A percentile compares a stretch with the other conserved stretches of the same genome.
phyloP scores from a whole-genome alignment of 208 protist species.

The Leishmania tarentolae region DNA sequence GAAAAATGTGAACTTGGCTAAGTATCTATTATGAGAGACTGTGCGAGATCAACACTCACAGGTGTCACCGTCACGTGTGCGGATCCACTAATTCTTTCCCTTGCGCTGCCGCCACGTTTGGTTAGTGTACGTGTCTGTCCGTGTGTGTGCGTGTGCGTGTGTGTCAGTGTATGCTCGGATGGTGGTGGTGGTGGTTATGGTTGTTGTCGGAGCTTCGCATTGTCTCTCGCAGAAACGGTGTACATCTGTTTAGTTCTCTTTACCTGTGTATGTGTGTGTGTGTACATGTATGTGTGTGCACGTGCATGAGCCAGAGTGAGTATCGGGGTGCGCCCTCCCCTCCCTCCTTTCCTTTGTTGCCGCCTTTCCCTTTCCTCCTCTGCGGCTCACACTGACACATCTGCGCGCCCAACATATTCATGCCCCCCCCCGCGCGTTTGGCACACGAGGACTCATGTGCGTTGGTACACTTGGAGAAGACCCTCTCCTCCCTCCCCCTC shows the following conservation, averaged over 20 bases:
- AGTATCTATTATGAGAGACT: slow-evolving; percentile 81
- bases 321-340: background rate
- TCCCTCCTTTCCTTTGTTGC: background rate
- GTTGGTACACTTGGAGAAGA: background rate
- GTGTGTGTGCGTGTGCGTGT: background rate
- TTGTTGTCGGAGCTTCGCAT: background rate
- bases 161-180: background rate
- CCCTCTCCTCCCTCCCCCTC: background rate
- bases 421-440: background rate
- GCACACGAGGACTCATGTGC: background rate
- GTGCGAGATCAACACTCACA: background rate
- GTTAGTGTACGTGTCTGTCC: background rate
- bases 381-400: background rate
- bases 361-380: background rate
- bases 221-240: background rate
- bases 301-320: background rate
- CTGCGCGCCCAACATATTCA: background rate
- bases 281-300: background rate
- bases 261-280: background rate
- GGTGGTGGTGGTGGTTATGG: background rate
- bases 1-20: slow-evolving; percentile 90
- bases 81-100: background rate
- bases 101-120: background rate
- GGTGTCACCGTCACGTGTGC: background rate
- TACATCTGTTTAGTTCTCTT: background rate